phyloP scores from a whole-genome alignment of 345 rosid species.

The Salix viminalis region DNA sequence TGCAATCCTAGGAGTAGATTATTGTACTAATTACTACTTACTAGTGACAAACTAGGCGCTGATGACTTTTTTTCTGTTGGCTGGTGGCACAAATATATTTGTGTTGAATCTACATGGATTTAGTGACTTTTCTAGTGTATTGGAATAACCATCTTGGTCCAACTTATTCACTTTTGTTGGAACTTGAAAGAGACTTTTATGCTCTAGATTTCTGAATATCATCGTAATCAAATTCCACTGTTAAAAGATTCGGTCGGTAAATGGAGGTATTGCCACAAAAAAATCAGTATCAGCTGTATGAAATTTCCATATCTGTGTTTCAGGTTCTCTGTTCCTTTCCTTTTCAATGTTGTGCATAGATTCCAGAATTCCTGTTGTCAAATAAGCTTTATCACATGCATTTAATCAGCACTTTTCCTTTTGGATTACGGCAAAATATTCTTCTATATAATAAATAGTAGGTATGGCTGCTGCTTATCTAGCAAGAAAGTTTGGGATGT shows the following conservation, averaged over 20 bases:
- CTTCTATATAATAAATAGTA: background rate
- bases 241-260: background rate
- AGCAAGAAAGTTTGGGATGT: background rate
- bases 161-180: background rate
- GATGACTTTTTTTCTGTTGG: background rate
- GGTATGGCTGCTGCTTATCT: conserved; percentile 2
- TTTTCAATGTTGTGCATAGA: background rate
- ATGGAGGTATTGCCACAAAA: background rate
- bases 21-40: background rate
- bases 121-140: background rate
- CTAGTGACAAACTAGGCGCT: background rate
- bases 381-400: background rate
- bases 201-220: background rate
- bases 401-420: background rate
- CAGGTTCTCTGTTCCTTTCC: background rate
- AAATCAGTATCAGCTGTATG: background rate
- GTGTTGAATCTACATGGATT: background rate
- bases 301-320: background rate
- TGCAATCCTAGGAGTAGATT: background rate
- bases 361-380: background rate
- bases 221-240: background rate
- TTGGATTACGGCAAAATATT: background rate
- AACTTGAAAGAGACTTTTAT: background rate
- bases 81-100: background rate
- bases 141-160: background rate